Evolutionary conservation across 768 basidiomycete species (phyloP).

Genomic region (Lactarius tabidus): DNA sequence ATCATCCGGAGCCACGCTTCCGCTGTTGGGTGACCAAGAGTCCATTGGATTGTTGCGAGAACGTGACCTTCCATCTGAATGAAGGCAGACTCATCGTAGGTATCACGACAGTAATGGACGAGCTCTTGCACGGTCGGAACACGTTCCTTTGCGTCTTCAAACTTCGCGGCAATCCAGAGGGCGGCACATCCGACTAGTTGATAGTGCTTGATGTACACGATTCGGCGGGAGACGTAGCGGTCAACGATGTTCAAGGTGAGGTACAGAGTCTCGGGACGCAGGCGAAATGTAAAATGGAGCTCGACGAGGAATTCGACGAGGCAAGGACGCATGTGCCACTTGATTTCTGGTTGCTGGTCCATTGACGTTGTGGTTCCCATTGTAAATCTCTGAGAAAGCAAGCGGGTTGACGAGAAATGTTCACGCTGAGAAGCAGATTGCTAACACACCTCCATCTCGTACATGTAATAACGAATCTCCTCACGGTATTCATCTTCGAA

Average conservation of each 20-base stretch:
- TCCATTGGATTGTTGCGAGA: conserved; percentile 94
- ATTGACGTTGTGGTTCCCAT: conserved; percentile 93
- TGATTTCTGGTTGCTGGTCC: conserved; percentile 98
- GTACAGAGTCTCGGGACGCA: conserved; percentile 97
- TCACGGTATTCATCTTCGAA: conserved; percentile 95
- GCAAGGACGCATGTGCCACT: conserved; percentile 99
- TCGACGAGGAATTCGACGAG: conserved; percentile 99
- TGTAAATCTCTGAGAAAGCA: conserved; percentile 58
- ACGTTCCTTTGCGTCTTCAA: conserved; percentile 98
- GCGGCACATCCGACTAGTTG: conserved; percentile 98
- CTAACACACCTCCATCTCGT: conserved; percentile 93
- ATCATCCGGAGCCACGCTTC: conserved; percentile 93
- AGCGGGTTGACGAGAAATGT: conserved; percentile 18
- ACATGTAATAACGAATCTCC: conserved; percentile 93
- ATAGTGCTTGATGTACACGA: conserved; percentile 99
- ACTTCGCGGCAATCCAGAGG: conserved; percentile 98
- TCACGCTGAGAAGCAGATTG: conserved; percentile 2
- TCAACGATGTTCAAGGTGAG: conserved; percentile 98
- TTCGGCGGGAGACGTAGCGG: conserved; percentile 96
- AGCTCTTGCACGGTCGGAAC: conserved; percentile 95
- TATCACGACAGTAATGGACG: conserved; percentile 90
- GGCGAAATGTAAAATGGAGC: conserved; percentile 95
- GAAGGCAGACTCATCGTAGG: conserved; percentile 96
- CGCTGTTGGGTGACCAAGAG: conserved; percentile 93
- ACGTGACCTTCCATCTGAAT: conserved; percentile 99